Evolutionary conservation across 768 basidiomycete genomes (phyloP), one percentile per base, ranked within the genome.

Genomic region (Mycena rosella): DNA sequence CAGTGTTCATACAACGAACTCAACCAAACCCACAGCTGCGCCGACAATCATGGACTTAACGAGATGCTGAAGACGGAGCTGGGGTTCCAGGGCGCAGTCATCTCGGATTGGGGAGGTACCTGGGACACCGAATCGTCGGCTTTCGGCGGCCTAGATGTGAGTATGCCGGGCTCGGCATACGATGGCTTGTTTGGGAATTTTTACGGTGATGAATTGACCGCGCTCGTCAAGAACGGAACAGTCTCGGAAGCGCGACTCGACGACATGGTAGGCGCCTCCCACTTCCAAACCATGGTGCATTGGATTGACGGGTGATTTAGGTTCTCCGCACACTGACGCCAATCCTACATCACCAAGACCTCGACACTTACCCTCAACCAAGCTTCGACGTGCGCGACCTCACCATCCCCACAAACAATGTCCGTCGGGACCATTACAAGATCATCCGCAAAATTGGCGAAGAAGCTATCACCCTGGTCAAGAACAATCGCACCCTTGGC

Each of bases 381-480:
- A 89, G 9, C 81, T 95, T 96, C 77, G 87, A 94, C 73, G 87
- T 65, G 27, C 56, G 51, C 49, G 64, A 65, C 89, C 2, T 91
- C 51, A 65, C 90, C 82, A 61, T 75, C 22, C 80, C 83, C 0
- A 82, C 84, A 54, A 83, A 87, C 72, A 9, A 15, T n/a, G 22
- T 47, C 5, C n/a, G 91, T 73, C 89, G 76, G 22, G 86, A 93
- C 74, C 93, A 96, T 70, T 84, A 80, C 70, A 80, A 84, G 70
- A 73, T 94, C 38, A 91, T 95, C 24, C 84, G 91, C 34, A 83
- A 92, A 74, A 88, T 96, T 51, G 94, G 90, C 20, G 85, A 90
- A 0, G 90, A 92, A 0, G 90, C 90, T 58, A 89, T 88, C 0
- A 91, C 94, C 17, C 81, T 96, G 29, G 79, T 96, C 69, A 95